Base-by-base conservation (phyloP, 2,329 filamentous ascomycete genomes). In the Talaromyces sp. region DNA sequence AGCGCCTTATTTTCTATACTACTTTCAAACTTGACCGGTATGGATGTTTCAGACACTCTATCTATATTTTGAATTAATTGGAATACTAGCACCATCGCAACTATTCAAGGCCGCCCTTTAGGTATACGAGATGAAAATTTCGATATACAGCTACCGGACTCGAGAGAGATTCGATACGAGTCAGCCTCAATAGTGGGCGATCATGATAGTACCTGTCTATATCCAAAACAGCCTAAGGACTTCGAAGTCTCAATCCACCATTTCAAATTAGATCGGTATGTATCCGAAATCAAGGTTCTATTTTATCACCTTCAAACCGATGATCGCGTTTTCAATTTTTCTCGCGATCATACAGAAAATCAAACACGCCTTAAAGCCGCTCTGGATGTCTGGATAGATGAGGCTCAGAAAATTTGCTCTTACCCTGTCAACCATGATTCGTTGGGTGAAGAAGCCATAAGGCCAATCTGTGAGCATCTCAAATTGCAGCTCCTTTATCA, bases 71-170 rank as follows among this genome's bases (percentile, higher is more conserved):
- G 13, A 36, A 36, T 17, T 36, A 17, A 36, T 36, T 36, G 33
- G 13, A 36, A 17, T 36, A 36, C 4, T 13, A 75, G 73, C 32
- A 75, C 73, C 13, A 68, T 76, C 11, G 66, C 73, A 4, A 72
- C 74, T 1, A 76, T 77, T 7, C 75, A 77, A 60, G 75, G 75
- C 7, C 72, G 74, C 1, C 75, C 74, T 1, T 67, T 77, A 2
- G 73, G 74, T 0, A 72, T 77, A 17, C 65, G 73, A 11, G 75
- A 77, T 51, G 75, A 77, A 49, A 73, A 73, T 0, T 76, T 77
- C 58, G 74, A 77, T 57, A 64, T 76, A 2, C 58, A 67, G 17
- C 63, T 66, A 3, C 70, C 70, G 1, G 57, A 55, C 3, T 4
- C 66, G 5, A 47, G 63, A 19, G 60, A 64, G 28, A 42, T 67